Evolutionary conservation across 495 filamentous ascomycete species (phyloP).

Genomic region (Penicillium lividum): DNA sequence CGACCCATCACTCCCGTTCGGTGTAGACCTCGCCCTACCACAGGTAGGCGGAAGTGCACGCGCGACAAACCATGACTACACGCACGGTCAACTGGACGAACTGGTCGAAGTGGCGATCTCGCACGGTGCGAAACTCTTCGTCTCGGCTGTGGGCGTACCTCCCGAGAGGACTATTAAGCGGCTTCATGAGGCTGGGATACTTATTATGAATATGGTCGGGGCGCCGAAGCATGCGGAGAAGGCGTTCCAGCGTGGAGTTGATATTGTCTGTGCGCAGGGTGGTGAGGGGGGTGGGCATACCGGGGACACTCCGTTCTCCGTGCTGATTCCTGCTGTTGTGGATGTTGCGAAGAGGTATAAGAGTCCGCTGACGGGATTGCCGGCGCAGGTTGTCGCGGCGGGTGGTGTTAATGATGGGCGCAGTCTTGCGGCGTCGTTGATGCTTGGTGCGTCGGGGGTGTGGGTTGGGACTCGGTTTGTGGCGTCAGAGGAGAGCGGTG

Average conservation of each 20-base stretch:
- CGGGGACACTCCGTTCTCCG: conserved; percentile 69
- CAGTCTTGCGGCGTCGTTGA: conserved; percentile 67
- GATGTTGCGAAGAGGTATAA: conserved; percentile 67
- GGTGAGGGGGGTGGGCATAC: conserved; percentile 81
- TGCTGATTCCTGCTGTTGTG: conserved; percentile 74
- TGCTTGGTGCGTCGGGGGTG: conserved; percentile 72
- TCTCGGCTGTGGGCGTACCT: conserved; percentile 80
- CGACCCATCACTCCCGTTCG: conserved; percentile 70
- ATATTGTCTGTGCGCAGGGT: conserved; percentile 82
- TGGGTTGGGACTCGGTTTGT: conserved; percentile 90
- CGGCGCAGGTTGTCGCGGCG: conserved; percentile 70
- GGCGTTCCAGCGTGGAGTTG: conserved; percentile 75
- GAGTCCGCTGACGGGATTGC: conserved; percentile 54
- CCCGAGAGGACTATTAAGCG: conserved; percentile 65
- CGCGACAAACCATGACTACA: conserved; percentile 92
- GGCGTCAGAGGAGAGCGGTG: conserved; percentile 73
- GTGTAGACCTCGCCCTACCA: conserved; percentile 83
- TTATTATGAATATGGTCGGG: conserved; percentile 97
- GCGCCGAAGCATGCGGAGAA: conserved; percentile 84
- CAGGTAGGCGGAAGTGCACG: conserved; percentile 78
- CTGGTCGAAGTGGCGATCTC: conserved; percentile 77
- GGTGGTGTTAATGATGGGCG: conserved; percentile 74
- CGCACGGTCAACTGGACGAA: conserved; percentile 76
- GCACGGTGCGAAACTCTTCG: conserved; percentile 77
- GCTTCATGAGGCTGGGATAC: conserved; percentile 71